phyloP scores from a whole-genome alignment of 2,329 filamentous ascomycete species.

The Metarhizium humberi region DNA sequence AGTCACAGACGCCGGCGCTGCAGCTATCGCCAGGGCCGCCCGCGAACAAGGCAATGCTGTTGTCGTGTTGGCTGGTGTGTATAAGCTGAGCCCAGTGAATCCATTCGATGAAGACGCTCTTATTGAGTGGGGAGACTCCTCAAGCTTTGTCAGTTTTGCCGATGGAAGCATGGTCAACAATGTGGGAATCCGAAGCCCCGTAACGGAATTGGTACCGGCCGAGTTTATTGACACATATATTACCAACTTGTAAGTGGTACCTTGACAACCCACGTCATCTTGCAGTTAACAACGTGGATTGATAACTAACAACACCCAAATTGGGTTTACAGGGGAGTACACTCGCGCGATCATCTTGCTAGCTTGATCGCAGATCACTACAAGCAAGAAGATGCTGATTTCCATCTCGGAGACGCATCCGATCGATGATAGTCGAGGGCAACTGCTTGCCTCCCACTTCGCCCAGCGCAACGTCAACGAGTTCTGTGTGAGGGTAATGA shows the following conservation, averaged over 20 bases:
- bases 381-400: conserved; percentile 60
- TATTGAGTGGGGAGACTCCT: conserved; percentile 79
- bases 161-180: conserved; percentile 72
- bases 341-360: conserved; percentile 64
- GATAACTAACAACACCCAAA: not conserved
- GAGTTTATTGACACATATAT: conserved; percentile 74
- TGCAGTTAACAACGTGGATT: not conserved
- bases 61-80: conserved; percentile 81
- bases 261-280: conserved; percentile 1
- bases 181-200: conserved; percentile 67
- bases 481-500: not conserved
- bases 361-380: conserved; percentile 69
- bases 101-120: conserved; percentile 73
- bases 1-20: conserved; percentile 74
- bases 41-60: conserved; percentile 76
- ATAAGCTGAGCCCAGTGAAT: conserved; percentile 87
- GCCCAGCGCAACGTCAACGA: not conserved
- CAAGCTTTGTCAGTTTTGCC: conserved; percentile 65
- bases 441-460: not conserved
- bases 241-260: conserved; percentile 55
- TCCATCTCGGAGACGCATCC: conserved; percentile 36
- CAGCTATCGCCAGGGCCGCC: conserved; percentile 75
- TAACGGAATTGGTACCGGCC: conserved; percentile 74
- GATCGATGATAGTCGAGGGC: conserved; percentile 10
- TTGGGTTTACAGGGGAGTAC: conserved; percentile 42